phyloP scores from a whole-genome alignment of 495 filamentous ascomycete species.

The Podospora pseudoanserina region DNA sequence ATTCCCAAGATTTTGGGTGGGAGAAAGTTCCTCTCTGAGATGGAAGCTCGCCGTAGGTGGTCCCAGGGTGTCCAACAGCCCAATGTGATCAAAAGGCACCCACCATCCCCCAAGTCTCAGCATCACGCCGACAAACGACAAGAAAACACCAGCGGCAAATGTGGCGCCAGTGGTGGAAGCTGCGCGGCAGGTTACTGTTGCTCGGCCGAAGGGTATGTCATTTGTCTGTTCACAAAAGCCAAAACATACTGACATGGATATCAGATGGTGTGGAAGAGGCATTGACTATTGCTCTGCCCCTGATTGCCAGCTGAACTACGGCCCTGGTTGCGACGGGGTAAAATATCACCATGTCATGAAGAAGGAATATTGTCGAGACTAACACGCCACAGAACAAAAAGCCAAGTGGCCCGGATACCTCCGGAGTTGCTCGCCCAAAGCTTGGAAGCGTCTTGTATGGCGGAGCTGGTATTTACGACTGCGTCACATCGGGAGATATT shows the following conservation, averaged over 20 bases:
- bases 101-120: neutral
- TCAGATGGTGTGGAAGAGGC: constrained; percentile 57
- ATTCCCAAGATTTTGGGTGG: constrained; percentile 37
- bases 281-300: constrained; percentile 63
- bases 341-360: neutral
- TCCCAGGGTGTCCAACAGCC: neutral
- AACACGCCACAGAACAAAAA: constrained; percentile 44
- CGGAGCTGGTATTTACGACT: constrained; percentile 63
- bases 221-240: constrained; percentile 16
- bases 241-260: constrained; percentile 28
- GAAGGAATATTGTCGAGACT: constrained; percentile 1
- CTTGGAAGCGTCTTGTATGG: constrained; percentile 58
- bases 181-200: constrained; percentile 61
- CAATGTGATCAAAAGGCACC: neutral
- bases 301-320: constrained; percentile 66
- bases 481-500: constrained; percentile 57
- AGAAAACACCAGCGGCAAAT: constrained; percentile 25
- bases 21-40: constrained; percentile 33
- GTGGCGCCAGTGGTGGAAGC: constrained; percentile 41
- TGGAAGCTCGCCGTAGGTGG: constrained; percentile 24
- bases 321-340: constrained; percentile 59
- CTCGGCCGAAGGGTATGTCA: constrained; percentile 54
- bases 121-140: constrained; percentile 4
- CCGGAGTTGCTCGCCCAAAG: constrained; percentile 54
- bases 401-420: constrained; percentile 60